Base-by-base conservation (phyloP, 2,329 filamentous ascomycete genomes). In the Colletotrichum lentis region DNA sequence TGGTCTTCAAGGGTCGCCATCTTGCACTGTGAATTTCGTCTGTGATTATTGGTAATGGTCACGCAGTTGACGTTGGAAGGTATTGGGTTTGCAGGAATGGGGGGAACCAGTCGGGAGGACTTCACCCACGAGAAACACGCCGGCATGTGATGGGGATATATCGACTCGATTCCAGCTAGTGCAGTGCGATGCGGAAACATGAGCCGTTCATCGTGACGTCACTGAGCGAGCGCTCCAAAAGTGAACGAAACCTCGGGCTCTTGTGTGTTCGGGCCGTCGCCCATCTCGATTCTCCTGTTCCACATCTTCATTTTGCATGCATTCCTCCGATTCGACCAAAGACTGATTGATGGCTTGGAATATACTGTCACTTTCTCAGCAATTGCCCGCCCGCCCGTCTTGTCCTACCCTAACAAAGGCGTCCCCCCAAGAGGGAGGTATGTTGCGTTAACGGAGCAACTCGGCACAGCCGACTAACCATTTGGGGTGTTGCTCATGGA, bases 151-250 rank as follows among this genome's bases (percentile, higher is more conserved):
- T 20, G 60, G 53, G 2, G 16, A 27, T 53, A 43, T 47, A 64
- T 46, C 52, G 52, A 37, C n/a, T n/a, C n/a, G n/a, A n/a, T n/a
- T n/a, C n/a, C n/a, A n/a, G n/a, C n/a, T n/a, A n/a, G n/a, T n/a
- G n/a, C n/a, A n/a, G n/a, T n/a, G n/a, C n/a, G n/a, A n/a, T n/a
- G n/a, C n/a, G n/a, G n/a, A n/a, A n/a, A n/a, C n/a, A n/a, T 50
- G n/a, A 35, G 41, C 35, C n/a, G 54, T 43, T 65, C 65, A 68
- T 65, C 8, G 16, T 68, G 65, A 68, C 62, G 65, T 68, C 65
- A 68, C 11, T 56, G 55, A 44, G 20, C 35, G 10, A n/a, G n/a
- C n/a, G n/a, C n/a, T 16, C 54, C 27, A 39, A 16, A 11, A 37
- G 31, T 35, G 31, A 35, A 35, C 31, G 31, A 49, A 12, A 41